Evolutionary conservation across 768 basidiomycete genomes (phyloP).

Genomic region (Leccinum rimulosum): DNA sequence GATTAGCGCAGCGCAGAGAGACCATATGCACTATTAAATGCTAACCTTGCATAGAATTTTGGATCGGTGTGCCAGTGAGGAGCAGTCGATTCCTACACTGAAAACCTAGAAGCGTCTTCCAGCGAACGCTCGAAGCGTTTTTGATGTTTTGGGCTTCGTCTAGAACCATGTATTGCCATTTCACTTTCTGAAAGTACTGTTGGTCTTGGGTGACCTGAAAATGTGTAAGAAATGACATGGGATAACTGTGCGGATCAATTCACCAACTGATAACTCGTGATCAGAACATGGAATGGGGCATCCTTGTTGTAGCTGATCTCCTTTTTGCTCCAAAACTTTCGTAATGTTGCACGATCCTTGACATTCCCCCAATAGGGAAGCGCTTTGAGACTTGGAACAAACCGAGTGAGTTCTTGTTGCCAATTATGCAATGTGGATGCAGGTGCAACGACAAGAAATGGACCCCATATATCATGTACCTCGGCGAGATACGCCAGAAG

Average conservation of each 20-base stretch:
- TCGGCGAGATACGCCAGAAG: slow-evolving; percentile 94
- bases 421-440: slow-evolving; percentile 98
- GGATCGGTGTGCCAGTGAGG: slow-evolving; percentile 96
- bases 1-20: slow-evolving; percentile 1
- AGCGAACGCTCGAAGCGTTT: slow-evolving; percentile 91
- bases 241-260: slow-evolving; percentile 22
- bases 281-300: slow-evolving; percentile 93
- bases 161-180: slow-evolving; percentile 99
- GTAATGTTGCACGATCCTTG: slow-evolving; percentile 89
- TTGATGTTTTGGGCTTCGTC: slow-evolving; percentile 99
- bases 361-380: slow-evolving; percentile 98
- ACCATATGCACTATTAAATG: neutral
- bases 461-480: slow-evolving; percentile 98
- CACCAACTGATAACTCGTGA: slow-evolving; percentile 95
- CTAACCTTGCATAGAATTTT: slow-evolving; percentile 98
- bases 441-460: slow-evolving; percentile 96
- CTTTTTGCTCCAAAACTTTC: slow-evolving; percentile 98
- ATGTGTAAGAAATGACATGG: slow-evolving; percentile 4
- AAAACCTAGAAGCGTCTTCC: slow-evolving; percentile 96
- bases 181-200: slow-evolving; percentile 95
- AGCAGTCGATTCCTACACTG: slow-evolving; percentile 94
- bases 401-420: slow-evolving; percentile 97
- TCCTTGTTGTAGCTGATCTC: slow-evolving; percentile 93
- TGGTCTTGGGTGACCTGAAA: slow-evolving; percentile 89
- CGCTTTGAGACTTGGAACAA: slow-evolving; percentile 91